A percentile compares a stretch with the other conserved stretches of the same genome.
These are phyloP conservation scores for Saturnispora saitoi DNA, from an alignment of 805 yeast species.

Conservation along the genomic window DNA sequence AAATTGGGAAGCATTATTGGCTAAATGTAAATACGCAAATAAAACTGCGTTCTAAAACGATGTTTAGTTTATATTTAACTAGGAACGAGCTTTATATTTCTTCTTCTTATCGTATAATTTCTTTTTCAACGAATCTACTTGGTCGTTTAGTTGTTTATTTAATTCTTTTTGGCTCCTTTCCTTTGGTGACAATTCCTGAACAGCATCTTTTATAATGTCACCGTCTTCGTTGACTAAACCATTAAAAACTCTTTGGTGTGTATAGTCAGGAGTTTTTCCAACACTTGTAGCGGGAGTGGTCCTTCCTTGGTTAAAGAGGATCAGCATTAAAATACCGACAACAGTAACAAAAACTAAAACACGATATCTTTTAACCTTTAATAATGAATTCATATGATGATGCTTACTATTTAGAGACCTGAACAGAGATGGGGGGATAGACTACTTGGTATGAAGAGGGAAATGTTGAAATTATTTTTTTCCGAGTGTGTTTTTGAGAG, in stretches of 20 bases:
- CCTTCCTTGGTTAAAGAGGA: background rate
- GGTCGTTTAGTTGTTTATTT: background rate
- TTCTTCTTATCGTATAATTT: slow-evolving; percentile 1
- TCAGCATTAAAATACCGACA: background rate
- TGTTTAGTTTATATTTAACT: background rate
- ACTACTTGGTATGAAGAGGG: too few relatives aligned
- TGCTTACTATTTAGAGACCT: too few relatives aligned
- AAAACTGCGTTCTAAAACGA: too few relatives aligned
- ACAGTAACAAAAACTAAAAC: background rate
- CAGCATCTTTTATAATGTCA: background rate
- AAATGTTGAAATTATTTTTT: too few relatives aligned
- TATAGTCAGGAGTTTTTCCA: background rate
- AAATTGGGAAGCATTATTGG: too few relatives aligned
- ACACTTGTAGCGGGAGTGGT: background rate
- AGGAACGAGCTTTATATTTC: background rate
- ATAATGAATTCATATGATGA: background rate
- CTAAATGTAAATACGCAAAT: too few relatives aligned
- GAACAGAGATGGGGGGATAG: too few relatives aligned
- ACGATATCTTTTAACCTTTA: background rate
- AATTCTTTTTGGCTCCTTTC: background rate
- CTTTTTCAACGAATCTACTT: background rate
- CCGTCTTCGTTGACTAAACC: slow-evolving; percentile 6
- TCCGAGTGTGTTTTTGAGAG: too few relatives aligned
- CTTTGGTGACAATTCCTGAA: background rate
- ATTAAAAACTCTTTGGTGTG: background rate